Evolutionary conservation across 345 rosid species (phyloP).

Genomic region (Boechera retrofracta): DNA sequence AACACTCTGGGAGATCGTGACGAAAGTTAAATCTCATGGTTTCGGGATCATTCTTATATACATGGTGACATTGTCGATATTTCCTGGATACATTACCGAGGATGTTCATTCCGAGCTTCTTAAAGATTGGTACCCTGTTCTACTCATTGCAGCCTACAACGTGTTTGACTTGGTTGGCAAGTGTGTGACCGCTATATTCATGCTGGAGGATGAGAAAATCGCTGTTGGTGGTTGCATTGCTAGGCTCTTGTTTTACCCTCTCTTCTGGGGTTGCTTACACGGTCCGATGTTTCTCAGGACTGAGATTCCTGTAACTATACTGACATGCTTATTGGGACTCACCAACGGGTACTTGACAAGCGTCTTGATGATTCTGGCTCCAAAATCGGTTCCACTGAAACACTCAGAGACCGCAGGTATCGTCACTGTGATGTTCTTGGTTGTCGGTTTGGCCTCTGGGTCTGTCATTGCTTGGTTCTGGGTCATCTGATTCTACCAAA

Average conservation of each 20-base stretch:
- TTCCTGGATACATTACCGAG: slow-evolving; percentile 92
- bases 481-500: slow-evolving; percentile 64
- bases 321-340: slow-evolving; percentile 81
- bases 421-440: slow-evolving; percentile 78
- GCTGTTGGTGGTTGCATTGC: slow-evolving; percentile 70
- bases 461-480: slow-evolving; percentile 81
- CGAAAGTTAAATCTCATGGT: slow-evolving; percentile 76
- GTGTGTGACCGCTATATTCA: slow-evolving; percentile 71
- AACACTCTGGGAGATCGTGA: slow-evolving; percentile 62
- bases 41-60: slow-evolving; percentile 70
- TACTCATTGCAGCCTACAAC: slow-evolving; percentile 79
- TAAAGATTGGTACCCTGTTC: slow-evolving; percentile 82
- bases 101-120: slow-evolving; percentile 83
- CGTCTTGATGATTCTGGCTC: slow-evolving; percentile 81
- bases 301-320: slow-evolving; percentile 81
- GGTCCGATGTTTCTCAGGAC: slow-evolving; percentile 82
- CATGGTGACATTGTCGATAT: slow-evolving; percentile 76
- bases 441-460: slow-evolving; percentile 79
- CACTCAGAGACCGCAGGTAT: slow-evolving; percentile 90
- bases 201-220: slow-evolving; percentile 63
- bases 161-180: slow-evolving; percentile 92
- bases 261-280: slow-evolving; percentile 81
- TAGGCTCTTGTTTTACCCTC: slow-evolving; percentile 87
- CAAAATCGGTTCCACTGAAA: slow-evolving; percentile 71
- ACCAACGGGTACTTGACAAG: slow-evolving; percentile 56